Percentiles rank a stretch among this genome's conserved stretches.
phyloP scores from a whole-genome alignment of 441 rosid species.

The Erysimum cheiri region DNA sequence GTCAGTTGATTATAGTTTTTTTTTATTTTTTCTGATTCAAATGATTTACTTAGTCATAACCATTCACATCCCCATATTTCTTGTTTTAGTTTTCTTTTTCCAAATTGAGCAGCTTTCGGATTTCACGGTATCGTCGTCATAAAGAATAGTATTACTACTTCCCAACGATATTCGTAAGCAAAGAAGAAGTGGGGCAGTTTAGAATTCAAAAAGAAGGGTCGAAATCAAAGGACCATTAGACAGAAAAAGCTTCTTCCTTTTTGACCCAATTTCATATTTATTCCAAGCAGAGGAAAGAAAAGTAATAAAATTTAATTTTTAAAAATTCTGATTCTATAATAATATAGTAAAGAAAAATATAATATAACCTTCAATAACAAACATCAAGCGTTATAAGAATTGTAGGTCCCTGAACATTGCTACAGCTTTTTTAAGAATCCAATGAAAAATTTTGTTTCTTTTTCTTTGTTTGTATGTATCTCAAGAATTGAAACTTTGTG shows the following conservation, averaged over 20 bases:
- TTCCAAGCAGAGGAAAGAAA: conserved; percentile 5
- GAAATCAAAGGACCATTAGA: conserved; percentile 29
- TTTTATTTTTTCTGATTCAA: background rate
- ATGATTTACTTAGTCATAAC: conserved; percentile 7
- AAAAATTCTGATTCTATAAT: background rate
- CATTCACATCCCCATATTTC: conserved; percentile 24
- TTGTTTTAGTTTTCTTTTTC: conserved; percentile 12
- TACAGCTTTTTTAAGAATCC: conserved; percentile 53
- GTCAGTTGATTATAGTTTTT: conserved; percentile 4
- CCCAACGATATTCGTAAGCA: background rate
- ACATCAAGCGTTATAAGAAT: conserved; percentile 32
- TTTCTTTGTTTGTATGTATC: conserved; percentile 34
- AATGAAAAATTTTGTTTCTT: conserved; percentile 54
- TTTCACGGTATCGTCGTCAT: background rate
- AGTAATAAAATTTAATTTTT: background rate
- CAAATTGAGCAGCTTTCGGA: conserved; percentile 19
- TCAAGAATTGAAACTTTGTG: conserved; percentile 47
- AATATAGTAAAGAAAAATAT: background rate
- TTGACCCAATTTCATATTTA: conserved; percentile 34
- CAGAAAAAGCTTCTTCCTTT: conserved; percentile 32
- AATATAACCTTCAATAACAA: conserved; percentile 26
- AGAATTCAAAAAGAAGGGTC: conserved; percentile 35
- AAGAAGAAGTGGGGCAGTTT: conserved; percentile 17
- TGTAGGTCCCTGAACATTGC: conserved; percentile 35
- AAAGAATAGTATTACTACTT: background rate